Evolutionary conservation across 2,329 filamentous ascomycete species (phyloP), one percentile per base, ranked within the genome.

Genomic region (Teratosphaeria destructans): DNA sequence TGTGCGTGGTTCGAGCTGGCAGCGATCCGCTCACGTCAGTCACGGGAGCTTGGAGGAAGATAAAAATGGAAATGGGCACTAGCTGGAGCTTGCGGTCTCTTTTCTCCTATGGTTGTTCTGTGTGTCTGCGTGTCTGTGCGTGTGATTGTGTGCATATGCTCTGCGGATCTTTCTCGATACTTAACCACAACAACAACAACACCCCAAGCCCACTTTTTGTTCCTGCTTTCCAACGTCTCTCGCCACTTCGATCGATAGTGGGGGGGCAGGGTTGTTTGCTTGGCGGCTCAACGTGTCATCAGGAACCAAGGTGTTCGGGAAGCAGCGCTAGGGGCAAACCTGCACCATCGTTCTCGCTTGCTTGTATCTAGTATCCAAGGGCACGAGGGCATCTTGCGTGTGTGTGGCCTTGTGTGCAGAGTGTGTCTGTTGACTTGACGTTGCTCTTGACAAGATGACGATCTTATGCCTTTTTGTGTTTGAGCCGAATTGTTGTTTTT

Each of bases 81-180:
- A 8, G 23, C 47, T 47, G 53, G 12, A 43, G 32, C 23, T 56
- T 43, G 34, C n/a, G 23, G 10, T 39, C 23, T 37, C 57, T 49
- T 59, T 19, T 26, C 29, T 27, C 57, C 27, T 47, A 49, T 53
- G 56, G 19, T 60, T 47, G 37, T 49, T 57, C 39, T 61, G 55
- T 62, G 54, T 52, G 10, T 37, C 59, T 55, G 27, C 35, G 61
- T 57, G 61, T 59, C 60, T 59, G 55, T 56, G 23, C 2, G 23
- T 23, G 23, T 23, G 23, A 23, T 23, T 23, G 63, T 60, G 59
- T 65, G 61, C 59, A 65, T 65, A 63, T 65, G 64, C 63, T 64
- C 60, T 65, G 60, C 63, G 60, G 61, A 63, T 62, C 62, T 65
- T 52, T 59, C 57, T 60, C 35, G 60, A 37, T 58, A 54, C 53